Percentiles rank a stretch among this genome's conserved stretches.
Conservation (phyloP, 805 yeast genomes). For the Lachancea thermotolerans region DNA sequence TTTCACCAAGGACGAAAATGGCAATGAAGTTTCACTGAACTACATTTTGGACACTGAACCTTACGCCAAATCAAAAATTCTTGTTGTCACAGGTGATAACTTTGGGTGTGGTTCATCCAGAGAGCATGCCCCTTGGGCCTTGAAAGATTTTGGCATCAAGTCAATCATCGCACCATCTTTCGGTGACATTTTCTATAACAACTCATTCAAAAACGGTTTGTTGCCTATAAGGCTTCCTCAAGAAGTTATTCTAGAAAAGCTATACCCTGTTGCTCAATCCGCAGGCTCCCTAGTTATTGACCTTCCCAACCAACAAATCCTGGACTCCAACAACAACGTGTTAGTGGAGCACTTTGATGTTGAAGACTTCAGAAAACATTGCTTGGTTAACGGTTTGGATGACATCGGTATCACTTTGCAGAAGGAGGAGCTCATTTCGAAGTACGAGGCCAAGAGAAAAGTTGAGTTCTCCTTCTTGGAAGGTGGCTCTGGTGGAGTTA, state of each 20-base stretch:
- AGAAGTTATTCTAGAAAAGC: slow-evolving; percentile 59
- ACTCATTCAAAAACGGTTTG: slow-evolving; percentile 93
- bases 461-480: slow-evolving; percentile 85
- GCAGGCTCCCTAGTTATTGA: slow-evolving; percentile 71
- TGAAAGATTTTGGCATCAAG: slow-evolving; percentile 94
- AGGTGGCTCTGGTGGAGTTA: slow-evolving; percentile 67
- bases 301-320: slow-evolving; percentile 77
- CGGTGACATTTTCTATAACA: slow-evolving; percentile 96
- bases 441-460: slow-evolving; percentile 73
- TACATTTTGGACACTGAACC: slow-evolving; percentile 84
- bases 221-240: slow-evolving; percentile 88
- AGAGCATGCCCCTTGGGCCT: slow-evolving; percentile 99
- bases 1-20: slow-evolving; percentile 59
- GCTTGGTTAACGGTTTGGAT: slow-evolving; percentile 89
- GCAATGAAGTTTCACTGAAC: slow-evolving; percentile 78
- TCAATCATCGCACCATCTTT: slow-evolving; percentile 96
- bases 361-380: slow-evolving; percentile 89
- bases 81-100: slow-evolving; percentile 92
- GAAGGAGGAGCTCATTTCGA: slow-evolving; percentile 68
- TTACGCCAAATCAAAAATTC: slow-evolving; percentile 69
- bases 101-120: slow-evolving; percentile 99
- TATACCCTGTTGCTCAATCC: slow-evolving; percentile 72
- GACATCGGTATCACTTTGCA: slow-evolving; percentile 94
- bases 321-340: slow-evolving; percentile 59
- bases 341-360: slow-evolving; percentile 79